Conservation (phyloP, 805 yeast genomes). For the Metschnikowia baotianmanensis region DNA sequence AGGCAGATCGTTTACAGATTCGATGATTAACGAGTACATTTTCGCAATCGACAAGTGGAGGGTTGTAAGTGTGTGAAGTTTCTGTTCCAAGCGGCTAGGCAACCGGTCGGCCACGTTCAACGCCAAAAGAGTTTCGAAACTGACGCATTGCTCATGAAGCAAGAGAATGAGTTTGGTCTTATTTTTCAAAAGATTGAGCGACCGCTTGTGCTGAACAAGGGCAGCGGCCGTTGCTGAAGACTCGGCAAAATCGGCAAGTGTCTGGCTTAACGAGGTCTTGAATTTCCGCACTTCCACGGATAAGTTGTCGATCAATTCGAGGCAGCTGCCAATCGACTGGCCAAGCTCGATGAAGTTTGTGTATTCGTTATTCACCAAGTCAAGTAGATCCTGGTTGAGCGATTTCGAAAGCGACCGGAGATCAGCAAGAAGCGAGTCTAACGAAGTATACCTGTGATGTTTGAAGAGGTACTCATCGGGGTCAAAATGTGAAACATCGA, state of each 20-base stretch:
- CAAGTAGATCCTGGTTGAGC: conserved; percentile 60
- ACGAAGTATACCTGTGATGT: conserved; percentile 56
- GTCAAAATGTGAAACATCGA: conserved; percentile 28
- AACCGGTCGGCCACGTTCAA: conserved; percentile 22
- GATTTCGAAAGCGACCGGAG: conserved; percentile 45
- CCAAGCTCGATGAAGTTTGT: conserved; percentile 67
- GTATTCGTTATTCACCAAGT: conserved; percentile 65
- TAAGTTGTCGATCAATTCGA: conserved; percentile 57
- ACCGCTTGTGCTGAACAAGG: conserved; percentile 28
- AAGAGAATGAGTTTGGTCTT: conserved; percentile 29
- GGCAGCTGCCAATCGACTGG: conserved; percentile 64
- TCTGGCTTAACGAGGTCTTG: conserved; percentile 36
- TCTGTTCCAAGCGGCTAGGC: conserved; percentile 14
- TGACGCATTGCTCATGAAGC: conserved; percentile 34
- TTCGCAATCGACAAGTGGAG: conserved; percentile 43
- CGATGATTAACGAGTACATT: conserved; percentile 20
- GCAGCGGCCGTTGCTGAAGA: conserved; percentile 21
- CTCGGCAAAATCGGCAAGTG: conserved; percentile 19
- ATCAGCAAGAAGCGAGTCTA: conserved; percentile 57
- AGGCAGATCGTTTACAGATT: conserved; percentile 1
- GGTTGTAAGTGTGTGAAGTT: conserved; percentile 30
- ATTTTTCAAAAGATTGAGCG: conserved; percentile 32
- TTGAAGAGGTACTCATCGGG: conserved; percentile 24
- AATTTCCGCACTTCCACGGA: conserved; percentile 57
- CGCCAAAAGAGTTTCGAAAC: conserved; percentile 31